These are phyloP conservation scores for Hemileccinum impolitum DNA, from an alignment of 768 basidiomycete genomes.

Conservation along the genomic window DNA sequence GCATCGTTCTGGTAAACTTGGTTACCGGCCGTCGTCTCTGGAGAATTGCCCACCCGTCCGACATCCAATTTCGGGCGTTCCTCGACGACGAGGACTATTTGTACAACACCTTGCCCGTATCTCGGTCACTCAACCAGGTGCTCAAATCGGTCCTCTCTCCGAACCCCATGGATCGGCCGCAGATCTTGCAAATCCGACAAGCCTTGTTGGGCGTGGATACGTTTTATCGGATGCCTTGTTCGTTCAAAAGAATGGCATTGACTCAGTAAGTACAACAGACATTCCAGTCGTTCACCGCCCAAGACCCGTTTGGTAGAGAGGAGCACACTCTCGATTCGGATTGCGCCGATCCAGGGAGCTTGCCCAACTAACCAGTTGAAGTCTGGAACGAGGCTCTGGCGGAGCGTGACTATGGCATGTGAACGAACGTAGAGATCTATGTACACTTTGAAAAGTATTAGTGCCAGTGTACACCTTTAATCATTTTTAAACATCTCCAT, in stretches of 20 bases:
- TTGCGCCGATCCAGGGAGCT: not conserved
- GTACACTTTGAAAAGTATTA: too few species aligned
- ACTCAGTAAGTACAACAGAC: not conserved
- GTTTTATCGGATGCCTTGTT: slow-evolving; percentile 9
- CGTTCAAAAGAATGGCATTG: not conserved
- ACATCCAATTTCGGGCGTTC: slow-evolving; percentile 11
- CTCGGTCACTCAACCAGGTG: slow-evolving; percentile 7
- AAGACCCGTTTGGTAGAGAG: not conserved
- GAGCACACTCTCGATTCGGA: not conserved
- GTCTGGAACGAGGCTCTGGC: too few species aligned
- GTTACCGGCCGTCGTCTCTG: slow-evolving; percentile 48
- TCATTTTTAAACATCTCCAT: not conserved
- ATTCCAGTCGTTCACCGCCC: too few species aligned
- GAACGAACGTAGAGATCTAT: too few species aligned
- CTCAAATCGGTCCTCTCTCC: slow-evolving; percentile 18
- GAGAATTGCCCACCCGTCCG: slow-evolving; percentile 8
- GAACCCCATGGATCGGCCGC: slow-evolving; percentile 13
- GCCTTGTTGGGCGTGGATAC: slow-evolving; percentile 14
- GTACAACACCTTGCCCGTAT: slow-evolving; percentile 14
- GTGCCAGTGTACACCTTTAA: too few species aligned
- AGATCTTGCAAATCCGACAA: slow-evolving; percentile 16
- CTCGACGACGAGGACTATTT: slow-evolving; percentile 17
- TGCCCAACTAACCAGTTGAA: too few species aligned
- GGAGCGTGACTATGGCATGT: too few species aligned
- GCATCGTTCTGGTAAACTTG: slow-evolving; percentile 81